These are phyloP conservation scores for Pseudophaeomoniella oleicola DNA, from an alignment of 2,329 filamentous ascomycete species.

Conservation along the genomic window DNA sequence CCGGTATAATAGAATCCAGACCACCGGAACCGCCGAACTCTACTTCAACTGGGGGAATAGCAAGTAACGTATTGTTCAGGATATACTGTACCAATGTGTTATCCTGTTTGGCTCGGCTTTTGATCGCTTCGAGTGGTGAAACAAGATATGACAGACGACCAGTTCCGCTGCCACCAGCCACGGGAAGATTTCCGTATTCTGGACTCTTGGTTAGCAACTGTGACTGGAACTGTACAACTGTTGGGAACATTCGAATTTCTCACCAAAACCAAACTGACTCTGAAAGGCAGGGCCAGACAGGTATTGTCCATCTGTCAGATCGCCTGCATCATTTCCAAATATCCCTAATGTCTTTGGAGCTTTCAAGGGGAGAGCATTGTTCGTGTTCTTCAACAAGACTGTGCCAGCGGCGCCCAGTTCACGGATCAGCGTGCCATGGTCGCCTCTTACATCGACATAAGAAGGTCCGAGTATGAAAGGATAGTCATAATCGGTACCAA, in stretches of 20 bases:
- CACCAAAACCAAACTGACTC: background rate
- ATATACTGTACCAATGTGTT: background rate
- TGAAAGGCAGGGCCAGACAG: conserved; percentile 3
- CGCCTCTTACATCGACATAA: background rate
- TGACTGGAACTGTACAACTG: background rate
- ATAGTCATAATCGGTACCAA: no score
- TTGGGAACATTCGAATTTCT: background rate
- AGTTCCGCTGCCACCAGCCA: conserved; percentile 23
- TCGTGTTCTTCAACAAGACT: conserved; percentile 48
- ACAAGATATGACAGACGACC: conserved; percentile 33
- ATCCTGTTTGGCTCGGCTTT: background rate
- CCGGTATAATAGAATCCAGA: no score
- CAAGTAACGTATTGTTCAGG: background rate
- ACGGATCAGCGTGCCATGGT: background rate
- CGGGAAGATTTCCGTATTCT: background rate
- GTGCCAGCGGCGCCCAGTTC: conserved; percentile 13
- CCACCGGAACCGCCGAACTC: no score
- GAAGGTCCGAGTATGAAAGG: background rate
- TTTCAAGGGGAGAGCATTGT: conserved; percentile 39
- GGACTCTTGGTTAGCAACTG: background rate
- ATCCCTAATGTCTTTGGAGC: conserved; percentile 37
- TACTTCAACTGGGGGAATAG: background rate
- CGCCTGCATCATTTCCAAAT: conserved; percentile 44
- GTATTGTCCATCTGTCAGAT: no score
- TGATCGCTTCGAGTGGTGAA: conserved; percentile 38